Evolutionary conservation across 371 early-diverging fungal species (phyloP).

Genomic region (Enteropsectra breve): DNA sequence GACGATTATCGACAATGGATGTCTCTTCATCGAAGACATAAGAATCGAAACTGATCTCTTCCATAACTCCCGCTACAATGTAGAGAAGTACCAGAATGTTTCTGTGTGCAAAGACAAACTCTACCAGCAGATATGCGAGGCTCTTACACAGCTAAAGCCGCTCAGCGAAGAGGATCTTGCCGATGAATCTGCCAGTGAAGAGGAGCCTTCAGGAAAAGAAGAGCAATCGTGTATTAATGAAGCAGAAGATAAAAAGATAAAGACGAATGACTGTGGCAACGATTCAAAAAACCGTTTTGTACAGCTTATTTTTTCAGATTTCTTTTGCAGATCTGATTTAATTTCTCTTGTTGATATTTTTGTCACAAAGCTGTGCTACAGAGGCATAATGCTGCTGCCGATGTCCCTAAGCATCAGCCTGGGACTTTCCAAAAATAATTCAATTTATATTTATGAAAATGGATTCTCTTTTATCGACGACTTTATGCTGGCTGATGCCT

Average conservation of each 20-base stretch:
- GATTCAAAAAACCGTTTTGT: constrained; percentile 44
- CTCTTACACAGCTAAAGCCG: too few relatives aligned
- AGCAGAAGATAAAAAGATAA: too few relatives aligned
- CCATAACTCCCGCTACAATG: too few relatives aligned
- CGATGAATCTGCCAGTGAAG: too few relatives aligned
- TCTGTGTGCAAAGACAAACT: too few relatives aligned
- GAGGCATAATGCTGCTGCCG: constrained; percentile 53
- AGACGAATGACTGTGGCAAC: too few relatives aligned
- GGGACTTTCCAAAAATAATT: constrained; percentile 21
- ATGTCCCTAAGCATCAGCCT: constrained; percentile 34
- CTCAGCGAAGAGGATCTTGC: too few relatives aligned
- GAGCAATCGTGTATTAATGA: too few relatives aligned
- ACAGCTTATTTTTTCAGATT: constrained; percentile 48
- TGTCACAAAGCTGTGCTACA: constrained; percentile 34
- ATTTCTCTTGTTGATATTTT: constrained; percentile 51
- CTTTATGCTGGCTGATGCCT: constrained; percentile 40
- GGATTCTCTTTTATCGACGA: constrained; percentile 52
- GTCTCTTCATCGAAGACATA: constrained; percentile 20
- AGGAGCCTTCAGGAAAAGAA: too few relatives aligned
- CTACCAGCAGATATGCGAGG: too few relatives aligned
- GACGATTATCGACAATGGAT: background rate
- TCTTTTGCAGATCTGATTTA: constrained; percentile 45
- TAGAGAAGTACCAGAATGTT: too few relatives aligned
- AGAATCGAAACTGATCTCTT: constrained; percentile 37
- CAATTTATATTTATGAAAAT: constrained; percentile 34